Conservation (phyloP, 2,329 filamentous ascomycete genomes). For the Colletotrichum eleusines region DNA sequence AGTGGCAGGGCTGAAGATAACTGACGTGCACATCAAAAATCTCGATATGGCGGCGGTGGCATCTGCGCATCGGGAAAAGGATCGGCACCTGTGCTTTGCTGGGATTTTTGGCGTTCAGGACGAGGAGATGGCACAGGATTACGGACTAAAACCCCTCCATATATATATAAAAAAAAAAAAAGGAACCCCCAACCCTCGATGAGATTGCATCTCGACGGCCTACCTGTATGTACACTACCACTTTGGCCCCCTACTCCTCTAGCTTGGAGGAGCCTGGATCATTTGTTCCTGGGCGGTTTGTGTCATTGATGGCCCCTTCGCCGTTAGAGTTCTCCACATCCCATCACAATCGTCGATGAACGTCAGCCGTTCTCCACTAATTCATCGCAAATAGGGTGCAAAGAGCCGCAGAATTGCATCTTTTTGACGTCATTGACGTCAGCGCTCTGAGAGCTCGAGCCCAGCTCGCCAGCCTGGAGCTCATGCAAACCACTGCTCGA, state of each 20-base stretch:
- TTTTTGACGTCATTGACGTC: constrained; percentile 44
- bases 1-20: neutral
- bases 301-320: constrained; percentile 35
- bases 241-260: neutral
- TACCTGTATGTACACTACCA: neutral
- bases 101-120: constrained; percentile 37
- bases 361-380: constrained; percentile 32
- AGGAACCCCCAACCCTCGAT: constrained; percentile 8
- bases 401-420: constrained; percentile 38
- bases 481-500: neutral
- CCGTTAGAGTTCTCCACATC: constrained; percentile 35
- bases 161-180: neutral
- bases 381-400: constrained; percentile 11
- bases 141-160: constrained; percentile 14
- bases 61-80: constrained; percentile 24
- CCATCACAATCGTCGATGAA: constrained; percentile 34
- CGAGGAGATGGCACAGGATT: constrained; percentile 22
- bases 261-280: constrained; percentile 19
- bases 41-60: constrained; percentile 26
- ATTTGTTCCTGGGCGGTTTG: constrained; percentile 28
- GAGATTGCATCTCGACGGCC: constrained; percentile 24
- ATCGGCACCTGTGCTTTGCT: constrained; percentile 31
- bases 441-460: constrained; percentile 18
- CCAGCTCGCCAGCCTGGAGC: neutral
- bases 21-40: constrained; percentile 14